Percentiles rank a stretch among this genome's conserved stretches.
Evolutionary conservation across 768 basidiomycete genomes (phyloP).

Genomic region (Kwoniella heveanensis): DNA sequence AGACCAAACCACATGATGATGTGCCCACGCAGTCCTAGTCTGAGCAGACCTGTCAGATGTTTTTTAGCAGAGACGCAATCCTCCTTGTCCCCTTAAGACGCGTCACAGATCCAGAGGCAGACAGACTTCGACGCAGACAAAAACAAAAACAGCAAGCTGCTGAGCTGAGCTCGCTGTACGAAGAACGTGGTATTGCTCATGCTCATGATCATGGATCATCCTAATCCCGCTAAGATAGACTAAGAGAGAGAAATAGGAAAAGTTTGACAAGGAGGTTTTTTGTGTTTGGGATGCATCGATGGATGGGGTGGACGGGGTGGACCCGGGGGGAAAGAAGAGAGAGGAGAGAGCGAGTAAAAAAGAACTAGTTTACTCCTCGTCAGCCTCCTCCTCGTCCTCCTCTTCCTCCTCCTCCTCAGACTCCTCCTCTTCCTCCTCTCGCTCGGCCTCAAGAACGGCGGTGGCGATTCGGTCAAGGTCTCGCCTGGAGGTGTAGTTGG

Average conservation of each 20-base stretch:
- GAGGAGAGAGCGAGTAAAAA: background rate
- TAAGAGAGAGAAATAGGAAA: background rate
- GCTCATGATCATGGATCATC: background rate
- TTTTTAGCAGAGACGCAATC: too few species aligned
- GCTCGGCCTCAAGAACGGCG: conserved; percentile 57
- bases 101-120: too few species aligned
- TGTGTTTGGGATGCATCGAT: background rate
- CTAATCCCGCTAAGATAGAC: background rate
- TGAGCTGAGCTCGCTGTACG: too few species aligned
- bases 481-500: conserved; percentile 17
- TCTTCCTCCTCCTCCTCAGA: conserved; percentile 49
- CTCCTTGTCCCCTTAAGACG: too few species aligned
- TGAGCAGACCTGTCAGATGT: too few species aligned
- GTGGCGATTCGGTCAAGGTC: conserved; percentile 58
- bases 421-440: conserved; percentile 55
- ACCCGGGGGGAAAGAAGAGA: background rate
- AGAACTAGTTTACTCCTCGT: conserved; percentile 53
- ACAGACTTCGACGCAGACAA: too few species aligned
- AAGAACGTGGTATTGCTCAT: background rate
- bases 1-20: too few species aligned
- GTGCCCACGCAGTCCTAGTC: too few species aligned
- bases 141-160: too few species aligned
- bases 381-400: conserved; percentile 44
- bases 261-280: background rate
- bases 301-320: too few species aligned